Evolutionary conservation across 2,329 filamentous ascomycete genomes (phyloP), one percentile per base, ranked within the genome.

Genomic region (Rutstroemia sp.): DNA sequence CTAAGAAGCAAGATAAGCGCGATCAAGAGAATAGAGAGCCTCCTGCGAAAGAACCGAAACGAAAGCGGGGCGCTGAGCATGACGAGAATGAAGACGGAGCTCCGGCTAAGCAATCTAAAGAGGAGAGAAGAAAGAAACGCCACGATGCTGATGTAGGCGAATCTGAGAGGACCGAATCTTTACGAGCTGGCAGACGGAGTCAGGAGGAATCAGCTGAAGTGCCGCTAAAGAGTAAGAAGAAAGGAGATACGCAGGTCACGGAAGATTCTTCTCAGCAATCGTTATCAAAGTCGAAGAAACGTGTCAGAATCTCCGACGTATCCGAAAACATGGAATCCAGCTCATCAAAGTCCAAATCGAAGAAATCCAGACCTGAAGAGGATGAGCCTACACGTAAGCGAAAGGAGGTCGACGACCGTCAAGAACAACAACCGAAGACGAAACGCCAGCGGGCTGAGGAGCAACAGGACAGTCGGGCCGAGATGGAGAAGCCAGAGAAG

Each of bases 401-500:
- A 49, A 48, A 52, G 25, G 37, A 48, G 16, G 27, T 47, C 54
- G 21, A 17, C 3, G 53, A 10, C 4, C 25, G 42, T 14, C 42
- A 54, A 49, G 37, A 56, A 38, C 16, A 16, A 42, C 46, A 42
- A 21, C 47, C 46, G 48, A 30, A 57, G 59, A 21, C 48, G 38
- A 19, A 60, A 53, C 57, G 57, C 41, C 57, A 51, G 14, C 58
- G 58, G 14, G 10, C 51, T 6, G 27, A 49, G 8, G 50, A 56
- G 38, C 47, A 30, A 42, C 5, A 46, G 14, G 23, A 58, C 45
- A 50, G 54, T 46, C 48, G 25, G 34, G 17, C 37, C 21, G 30
- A 51, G 14, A 21, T 41, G 21, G 46, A 57, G 7, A 58, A 61
- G 46, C 23, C 53, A 10, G 57, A 64, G 54, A 54, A 57, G 3